Base-by-base conservation (phyloP, 345 rosid species). In the Salix purpurea region DNA sequence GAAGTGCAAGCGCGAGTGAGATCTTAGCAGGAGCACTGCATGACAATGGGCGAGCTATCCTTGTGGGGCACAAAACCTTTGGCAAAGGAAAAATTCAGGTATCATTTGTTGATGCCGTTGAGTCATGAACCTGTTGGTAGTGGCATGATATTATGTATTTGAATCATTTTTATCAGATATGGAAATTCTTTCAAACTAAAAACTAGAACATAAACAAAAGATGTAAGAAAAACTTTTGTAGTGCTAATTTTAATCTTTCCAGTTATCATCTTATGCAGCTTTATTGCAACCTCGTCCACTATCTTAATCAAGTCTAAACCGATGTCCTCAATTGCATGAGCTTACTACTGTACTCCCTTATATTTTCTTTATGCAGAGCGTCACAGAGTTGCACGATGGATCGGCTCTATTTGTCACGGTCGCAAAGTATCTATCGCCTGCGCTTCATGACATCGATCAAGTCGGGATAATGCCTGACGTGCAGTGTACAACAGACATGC, bases 1-100 rank as follows among this genome's bases (percentile, higher is more conserved):
- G 96, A 82, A 94, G 98, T 83, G 98, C 97, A 21, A 94, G 98
- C 77, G 98, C 98, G 40, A 94, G 98, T 74, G 98, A 94, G 87
- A 92, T 94, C 78, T 76, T 94, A 85, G 98, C 98, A 19, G 90
- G 96, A 67, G 98, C 98, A 7, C 78, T 94, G 58, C 97, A 91
- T 28, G 98, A 94, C 50, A 92, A 92, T 67, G 98, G 98, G 37
- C 93, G 98, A 61, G 98, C 97, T 52, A 88, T 90, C 78, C 98
- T 94, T 77, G 94, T 94, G 0, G 98, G 98, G 68, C 83, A 87
- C 82, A 89, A 84, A 81, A 92, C 97, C 62, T 94, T 89, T 80
- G 98, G 98, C 15, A 92, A 94, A 81, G 98, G 98, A 34, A 94
- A 90, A 84, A 91, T 92, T 69, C 98, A 94, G 96, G 98, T 94